Conservation (phyloP, 163 green algal genomes). For the Scenedesmus sp. region DNA sequence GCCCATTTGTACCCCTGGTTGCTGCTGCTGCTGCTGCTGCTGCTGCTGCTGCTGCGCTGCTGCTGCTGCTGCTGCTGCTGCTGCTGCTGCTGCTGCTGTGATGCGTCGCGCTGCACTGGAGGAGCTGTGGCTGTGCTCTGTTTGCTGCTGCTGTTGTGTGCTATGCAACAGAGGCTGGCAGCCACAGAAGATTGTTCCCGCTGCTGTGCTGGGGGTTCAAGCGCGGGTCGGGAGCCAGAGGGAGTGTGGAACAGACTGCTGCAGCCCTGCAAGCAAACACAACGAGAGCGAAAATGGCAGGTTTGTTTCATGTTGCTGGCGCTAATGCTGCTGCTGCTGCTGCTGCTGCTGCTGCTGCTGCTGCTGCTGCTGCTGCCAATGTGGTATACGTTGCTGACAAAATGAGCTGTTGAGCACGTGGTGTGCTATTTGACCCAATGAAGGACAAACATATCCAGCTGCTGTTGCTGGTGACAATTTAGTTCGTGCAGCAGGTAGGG, state of each 20-base stretch:
- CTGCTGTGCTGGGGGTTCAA: neutral
- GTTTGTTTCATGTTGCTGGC: neutral
- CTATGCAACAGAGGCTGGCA: neutral
- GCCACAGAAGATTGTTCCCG: neutral
- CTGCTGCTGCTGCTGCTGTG: neutral
- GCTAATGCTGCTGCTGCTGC: neutral
- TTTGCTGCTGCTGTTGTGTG: neutral
- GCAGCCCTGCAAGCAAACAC: too few relatives aligned
- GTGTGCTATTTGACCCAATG: neutral
- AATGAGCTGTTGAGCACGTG: neutral
- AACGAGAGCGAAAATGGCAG: too few relatives aligned
- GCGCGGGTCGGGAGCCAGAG: too few relatives aligned
- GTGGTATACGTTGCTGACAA: neutral
- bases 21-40: neutral
- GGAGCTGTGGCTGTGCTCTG: neutral
- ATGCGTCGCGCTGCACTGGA: neutral
- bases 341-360: neutral
- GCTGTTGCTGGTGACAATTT: neutral
- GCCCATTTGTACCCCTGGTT: neutral
- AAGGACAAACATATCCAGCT: too few relatives aligned
- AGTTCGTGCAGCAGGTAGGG: neutral
- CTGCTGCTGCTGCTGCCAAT: neutral
- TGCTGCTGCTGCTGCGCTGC: neutral
- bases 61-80: neutral
- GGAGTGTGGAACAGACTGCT: too few relatives aligned